Evolutionary conservation across 2,329 filamentous ascomycete genomes (phyloP).

Genomic region (Colletotrichum magnum): DNA sequence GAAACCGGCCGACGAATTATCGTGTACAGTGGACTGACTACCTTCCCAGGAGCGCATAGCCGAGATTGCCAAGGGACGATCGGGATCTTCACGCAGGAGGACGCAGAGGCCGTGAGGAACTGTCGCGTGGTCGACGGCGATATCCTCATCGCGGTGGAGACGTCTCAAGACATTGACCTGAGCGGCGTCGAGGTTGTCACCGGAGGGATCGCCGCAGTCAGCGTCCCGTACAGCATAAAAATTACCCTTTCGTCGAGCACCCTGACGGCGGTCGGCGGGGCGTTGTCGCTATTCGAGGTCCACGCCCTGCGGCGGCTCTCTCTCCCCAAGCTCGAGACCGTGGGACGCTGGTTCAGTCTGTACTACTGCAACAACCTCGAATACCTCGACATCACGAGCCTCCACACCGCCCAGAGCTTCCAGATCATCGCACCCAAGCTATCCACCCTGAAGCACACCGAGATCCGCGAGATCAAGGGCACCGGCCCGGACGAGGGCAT

Average conservation of each 20-base stretch:
- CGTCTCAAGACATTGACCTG: background rate
- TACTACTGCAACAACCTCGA: background rate
- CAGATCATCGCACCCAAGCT: background rate
- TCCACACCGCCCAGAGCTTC: slow-evolving; percentile 3
- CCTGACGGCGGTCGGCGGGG: background rate
- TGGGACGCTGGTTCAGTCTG: background rate
- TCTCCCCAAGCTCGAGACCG: background rate
- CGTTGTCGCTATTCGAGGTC: background rate
- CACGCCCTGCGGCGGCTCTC: background rate
- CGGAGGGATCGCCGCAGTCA: background rate
- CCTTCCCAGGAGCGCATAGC: background rate
- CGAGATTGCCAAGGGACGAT: background rate
- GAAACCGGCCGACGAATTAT: background rate
- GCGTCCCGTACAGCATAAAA: background rate
- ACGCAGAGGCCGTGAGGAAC: background rate
- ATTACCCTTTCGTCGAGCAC: background rate
- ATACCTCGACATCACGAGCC: slow-evolving; percentile 3
- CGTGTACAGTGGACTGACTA: background rate
- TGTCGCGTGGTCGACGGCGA: slow-evolving; percentile 9
- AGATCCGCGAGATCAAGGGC: background rate
- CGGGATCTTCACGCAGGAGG: background rate
- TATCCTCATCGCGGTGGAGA: background rate
- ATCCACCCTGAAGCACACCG: slow-evolving; percentile 4
- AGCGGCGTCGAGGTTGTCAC: background rate
- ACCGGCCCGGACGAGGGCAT: background rate